These are phyloP conservation scores for Orbilia javanica DNA, from an alignment of 2,329 filamentous ascomycete species.

Conservation along the genomic window DNA sequence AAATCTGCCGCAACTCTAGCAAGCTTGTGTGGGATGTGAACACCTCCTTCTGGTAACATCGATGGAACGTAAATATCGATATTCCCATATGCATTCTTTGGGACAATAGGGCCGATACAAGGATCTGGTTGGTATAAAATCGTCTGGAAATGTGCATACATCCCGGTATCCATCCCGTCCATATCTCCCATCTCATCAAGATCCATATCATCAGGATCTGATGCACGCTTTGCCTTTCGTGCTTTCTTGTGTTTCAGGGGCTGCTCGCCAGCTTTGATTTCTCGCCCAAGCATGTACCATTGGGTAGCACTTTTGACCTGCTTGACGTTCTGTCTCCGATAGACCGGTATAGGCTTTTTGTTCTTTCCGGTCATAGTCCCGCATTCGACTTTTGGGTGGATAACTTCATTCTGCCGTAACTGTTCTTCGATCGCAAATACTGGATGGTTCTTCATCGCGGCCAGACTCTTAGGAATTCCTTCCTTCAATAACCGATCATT, in stretches of 20 bases:
- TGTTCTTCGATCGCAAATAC: constrained; percentile 83
- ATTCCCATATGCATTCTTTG: constrained; percentile 94
- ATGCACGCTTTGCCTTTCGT: constrained; percentile 65
- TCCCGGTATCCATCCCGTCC: constrained; percentile 67
- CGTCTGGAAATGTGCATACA: constrained; percentile 69
- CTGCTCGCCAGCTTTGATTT: constrained; percentile 82
- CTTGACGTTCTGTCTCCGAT: constrained; percentile 83
- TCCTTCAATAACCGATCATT: constrained; percentile 78
- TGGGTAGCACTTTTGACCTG: constrained; percentile 82
- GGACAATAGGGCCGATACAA: constrained; percentile 75
- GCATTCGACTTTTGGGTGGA: constrained; percentile 77
- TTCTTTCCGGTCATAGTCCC: constrained; percentile 79
- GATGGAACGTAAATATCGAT: constrained; percentile 65
- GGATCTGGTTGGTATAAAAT: constrained; percentile 80
- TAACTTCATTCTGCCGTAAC: constrained; percentile 83
- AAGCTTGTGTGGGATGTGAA: constrained; percentile 64
- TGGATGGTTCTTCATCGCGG: constrained; percentile 89
- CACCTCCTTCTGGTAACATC: constrained; percentile 24
- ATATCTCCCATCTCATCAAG: constrained; percentile 62
- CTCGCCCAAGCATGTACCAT: constrained; percentile 89
- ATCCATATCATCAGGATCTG: constrained; percentile 59
- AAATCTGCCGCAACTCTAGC: constrained; percentile 79
- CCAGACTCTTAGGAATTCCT: constrained; percentile 85
- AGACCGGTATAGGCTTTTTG: constrained; percentile 74
- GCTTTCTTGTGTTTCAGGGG: constrained; percentile 80